These are phyloP conservation scores for Debaryomyces psychrophilus DNA, from an alignment of 1,139 yeast genomes.

Conservation along the genomic window DNA sequence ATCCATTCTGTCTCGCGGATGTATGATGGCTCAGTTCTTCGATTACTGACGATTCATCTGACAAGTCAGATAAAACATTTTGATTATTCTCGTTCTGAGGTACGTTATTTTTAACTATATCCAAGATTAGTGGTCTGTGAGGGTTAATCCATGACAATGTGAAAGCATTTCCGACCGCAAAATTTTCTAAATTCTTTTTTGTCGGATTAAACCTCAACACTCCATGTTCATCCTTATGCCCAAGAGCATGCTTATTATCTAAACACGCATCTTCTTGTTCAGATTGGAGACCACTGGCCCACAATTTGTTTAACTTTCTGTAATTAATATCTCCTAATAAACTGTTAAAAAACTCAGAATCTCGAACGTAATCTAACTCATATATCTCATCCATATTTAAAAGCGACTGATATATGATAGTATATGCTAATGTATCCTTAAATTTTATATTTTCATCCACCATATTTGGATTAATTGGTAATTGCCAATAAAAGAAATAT, in stretches of 20 bases:
- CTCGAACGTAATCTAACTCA: conserved; percentile 29
- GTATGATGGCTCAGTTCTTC: conserved; percentile 7
- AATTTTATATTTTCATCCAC: conserved; percentile 20
- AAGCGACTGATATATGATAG: conserved; percentile 30
- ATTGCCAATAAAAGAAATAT: conserved; percentile 51
- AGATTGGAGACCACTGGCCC: conserved; percentile 34
- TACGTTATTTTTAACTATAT: background rate
- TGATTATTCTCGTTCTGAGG: background rate
- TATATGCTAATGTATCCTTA: conserved; percentile 43
- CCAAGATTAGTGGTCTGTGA: conserved; percentile 27
- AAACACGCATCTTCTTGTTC: conserved; percentile 19
- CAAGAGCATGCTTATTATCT: conserved; percentile 13
- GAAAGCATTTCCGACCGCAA: conserved; percentile 36
- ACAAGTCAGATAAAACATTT: background rate
- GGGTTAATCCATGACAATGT: conserved; percentile 39
- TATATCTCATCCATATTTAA: conserved; percentile 35
- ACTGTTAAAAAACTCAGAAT: conserved; percentile 28
- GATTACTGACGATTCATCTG: conserved; percentile 4
- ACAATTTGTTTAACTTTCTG: conserved; percentile 30
- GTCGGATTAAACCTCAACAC: conserved; percentile 17
- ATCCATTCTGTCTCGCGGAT: conserved; percentile 15
- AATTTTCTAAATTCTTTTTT: conserved; percentile 32
- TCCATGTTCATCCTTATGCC: conserved; percentile 14
- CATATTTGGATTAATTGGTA: conserved; percentile 20
- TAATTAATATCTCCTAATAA: conserved; percentile 32